phyloP scores from a whole-genome alignment of 2,329 filamentous ascomycete genomes.

The Alternaria sp. region DNA sequence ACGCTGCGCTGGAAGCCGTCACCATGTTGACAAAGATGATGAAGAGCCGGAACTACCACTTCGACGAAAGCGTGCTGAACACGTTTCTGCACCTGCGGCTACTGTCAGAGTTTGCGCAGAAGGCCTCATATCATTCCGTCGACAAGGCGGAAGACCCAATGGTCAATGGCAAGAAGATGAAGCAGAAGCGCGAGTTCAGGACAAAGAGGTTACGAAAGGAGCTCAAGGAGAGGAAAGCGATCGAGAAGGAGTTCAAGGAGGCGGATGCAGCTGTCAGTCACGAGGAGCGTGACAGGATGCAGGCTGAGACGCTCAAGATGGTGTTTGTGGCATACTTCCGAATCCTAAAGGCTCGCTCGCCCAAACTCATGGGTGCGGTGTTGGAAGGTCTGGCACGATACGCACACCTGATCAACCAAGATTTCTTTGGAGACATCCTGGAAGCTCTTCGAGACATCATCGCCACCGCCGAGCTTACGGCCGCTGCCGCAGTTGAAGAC shows the following conservation, averaged over 20 bases:
- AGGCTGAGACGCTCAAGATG: conserved; percentile 92
- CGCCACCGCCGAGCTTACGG: conserved; percentile 66
- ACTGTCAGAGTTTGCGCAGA: conserved; percentile 84
- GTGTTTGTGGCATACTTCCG: conserved; percentile 96
- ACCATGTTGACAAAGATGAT: conserved; percentile 92
- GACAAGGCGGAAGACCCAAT: conserved; percentile 64
- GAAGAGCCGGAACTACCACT: conserved; percentile 80
- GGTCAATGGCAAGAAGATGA: conserved; percentile 64
- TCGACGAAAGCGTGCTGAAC: conserved; percentile 87
- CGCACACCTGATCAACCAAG: conserved; percentile 95
- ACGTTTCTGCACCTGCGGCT: conserved; percentile 89
- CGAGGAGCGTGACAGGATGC: conserved; percentile 91
- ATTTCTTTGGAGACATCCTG: conserved; percentile 96
- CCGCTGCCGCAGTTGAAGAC: conserved; percentile 54
- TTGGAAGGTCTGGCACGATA: conserved; percentile 94
- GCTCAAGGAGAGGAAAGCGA: conserved; percentile 81
- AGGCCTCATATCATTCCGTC: conserved; percentile 78
- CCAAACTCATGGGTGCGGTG: conserved; percentile 93
- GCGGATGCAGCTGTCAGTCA: conserved; percentile 90
- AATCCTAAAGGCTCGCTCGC: conserved; percentile 81
- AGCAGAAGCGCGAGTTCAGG: conserved; percentile 81
- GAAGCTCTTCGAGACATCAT: conserved; percentile 95
- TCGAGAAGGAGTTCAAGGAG: conserved; percentile 92
- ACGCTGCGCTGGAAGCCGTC: conserved; percentile 85
- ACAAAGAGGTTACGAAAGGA: conserved; percentile 88